These are phyloP conservation scores for Paramecium caudatum DNA, from an alignment of 73 alveolate species.

Conservation along the genomic window DNA sequence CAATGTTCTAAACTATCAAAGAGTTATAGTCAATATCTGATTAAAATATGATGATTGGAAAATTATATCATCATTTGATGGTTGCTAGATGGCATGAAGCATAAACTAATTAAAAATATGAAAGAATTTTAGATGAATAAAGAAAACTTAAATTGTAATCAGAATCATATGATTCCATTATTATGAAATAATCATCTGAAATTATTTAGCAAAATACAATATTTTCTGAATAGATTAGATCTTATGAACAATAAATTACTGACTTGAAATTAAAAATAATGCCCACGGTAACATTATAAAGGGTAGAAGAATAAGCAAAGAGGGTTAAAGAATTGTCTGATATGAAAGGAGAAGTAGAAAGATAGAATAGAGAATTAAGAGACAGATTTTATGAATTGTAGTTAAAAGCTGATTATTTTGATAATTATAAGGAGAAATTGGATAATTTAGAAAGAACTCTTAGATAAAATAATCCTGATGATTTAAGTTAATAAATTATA, in stretches of 20 bases:
- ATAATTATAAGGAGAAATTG: constrained; percentile 55
- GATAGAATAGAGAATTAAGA: constrained; percentile 63
- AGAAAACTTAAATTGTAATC: constrained; percentile 14
- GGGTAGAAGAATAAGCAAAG: constrained; percentile 72
- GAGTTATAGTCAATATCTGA: constrained; percentile 72
- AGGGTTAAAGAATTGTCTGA: constrained; percentile 74
- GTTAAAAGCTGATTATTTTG: constrained; percentile 63
- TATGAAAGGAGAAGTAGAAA: constrained; percentile 72
- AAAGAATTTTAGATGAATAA: constrained; percentile 59
- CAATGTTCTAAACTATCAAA: constrained; percentile 64
- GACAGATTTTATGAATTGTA: constrained; percentile 68
- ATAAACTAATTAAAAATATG: constrained; percentile 65
- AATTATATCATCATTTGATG: constrained; percentile 74
- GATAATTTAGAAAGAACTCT: neutral
- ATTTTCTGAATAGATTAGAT: constrained; percentile 43
- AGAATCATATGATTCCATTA: constrained; percentile 57
- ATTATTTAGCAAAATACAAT: constrained; percentile 33
- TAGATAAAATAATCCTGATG: constrained; percentile 58
- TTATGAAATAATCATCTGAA: constrained; percentile 60
- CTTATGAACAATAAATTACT: constrained; percentile 63
- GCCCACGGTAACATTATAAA: constrained; percentile 66
- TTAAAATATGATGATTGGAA: constrained; percentile 70
- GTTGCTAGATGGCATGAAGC: constrained; percentile 74
- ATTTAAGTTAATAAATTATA: constrained; percentile 50
- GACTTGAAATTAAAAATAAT: constrained; percentile 69